Evolutionary conservation across 2,329 filamentous ascomycete genomes (phyloP).

Genomic region (Xenoacremonium recifei): DNA sequence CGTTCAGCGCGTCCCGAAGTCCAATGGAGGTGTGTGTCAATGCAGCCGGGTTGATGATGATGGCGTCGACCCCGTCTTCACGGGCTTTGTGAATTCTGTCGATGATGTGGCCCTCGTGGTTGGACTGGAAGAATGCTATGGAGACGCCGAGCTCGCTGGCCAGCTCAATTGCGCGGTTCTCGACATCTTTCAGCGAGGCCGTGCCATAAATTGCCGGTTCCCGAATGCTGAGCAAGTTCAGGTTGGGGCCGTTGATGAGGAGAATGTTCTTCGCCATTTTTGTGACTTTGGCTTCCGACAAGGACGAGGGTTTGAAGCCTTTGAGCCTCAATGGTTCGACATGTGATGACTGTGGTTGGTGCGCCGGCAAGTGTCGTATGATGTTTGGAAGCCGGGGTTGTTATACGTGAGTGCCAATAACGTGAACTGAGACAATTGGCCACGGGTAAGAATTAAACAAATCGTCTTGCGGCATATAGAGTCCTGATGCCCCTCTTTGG

Average conservation of each 20-base stretch:
- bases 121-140: constrained; percentile 68
- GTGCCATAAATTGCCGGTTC: constrained; percentile 73
- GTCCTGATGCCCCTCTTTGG: too few relatives aligned
- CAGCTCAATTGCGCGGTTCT: constrained; percentile 46
- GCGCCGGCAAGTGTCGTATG: too few relatives aligned
- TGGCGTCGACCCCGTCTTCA: constrained; percentile 54
- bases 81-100: constrained; percentile 71
- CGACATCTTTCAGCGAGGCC: constrained; percentile 64
- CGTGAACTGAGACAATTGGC: too few relatives aligned
- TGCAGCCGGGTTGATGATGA: constrained; percentile 74
- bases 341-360: too few relatives aligned
- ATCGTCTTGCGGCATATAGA: too few relatives aligned
- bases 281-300: too few relatives aligned
- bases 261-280: too few relatives aligned
- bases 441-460: too few relatives aligned
- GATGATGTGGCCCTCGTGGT: constrained; percentile 73
- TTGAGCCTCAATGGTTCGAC: too few relatives aligned
- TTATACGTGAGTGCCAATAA: too few relatives aligned
- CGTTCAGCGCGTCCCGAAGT: constrained; percentile 70
- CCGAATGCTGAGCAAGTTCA: constrained; percentile 74
- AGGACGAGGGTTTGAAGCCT: too few relatives aligned
- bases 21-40: constrained; percentile 76
- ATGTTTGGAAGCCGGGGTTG: too few relatives aligned
- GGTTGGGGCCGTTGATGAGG: constrained; percentile 79
- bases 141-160: constrained; percentile 44